Evolutionary conservation across 768 basidiomycete genomes (phyloP), one percentile per base, ranked within the genome.

Genomic region (Fistulinella prunicolor): DNA sequence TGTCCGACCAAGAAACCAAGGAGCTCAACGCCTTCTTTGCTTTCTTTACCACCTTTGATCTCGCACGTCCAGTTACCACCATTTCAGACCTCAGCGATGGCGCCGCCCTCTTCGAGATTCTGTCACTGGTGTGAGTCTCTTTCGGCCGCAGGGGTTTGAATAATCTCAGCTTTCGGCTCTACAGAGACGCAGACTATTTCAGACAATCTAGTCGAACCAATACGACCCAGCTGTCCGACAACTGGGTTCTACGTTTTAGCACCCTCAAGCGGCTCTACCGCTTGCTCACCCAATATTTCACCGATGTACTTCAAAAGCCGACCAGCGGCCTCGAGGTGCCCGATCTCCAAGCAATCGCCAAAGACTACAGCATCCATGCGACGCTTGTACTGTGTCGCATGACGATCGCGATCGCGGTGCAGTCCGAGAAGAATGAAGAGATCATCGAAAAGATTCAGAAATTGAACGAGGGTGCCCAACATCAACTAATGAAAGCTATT

Each of bases 361-460:
- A 92, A 66, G 86, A 88, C 58, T 71, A 81, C 49, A 78, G 81
- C 58, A 64, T 85, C 4, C 54, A 65, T 12, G 86, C 87, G 22
- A 83, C 84, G 3, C 73, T 93, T 23, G 73, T 80, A 17, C 75
- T 94, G 71, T 93, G 89, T 61, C 79, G 88, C 39, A 73, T 94
- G 36, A 84, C 86, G 12, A 84, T 95, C 39, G 89, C 86, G 19
- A 87, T 93, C 55, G 85, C 86, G 1, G 91, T 94, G 9, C 91
- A 94, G 68, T 93, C 89, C 60, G 86, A 89, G 64, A 80, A 80
- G 65, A 94, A 94, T 60, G 83, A 91, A 70, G 81, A 85, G 53
- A 86, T 94, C 55, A 93, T 97, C 51, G 84, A 82, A 63, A 87
- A 82, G 69, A 97, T 97, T 29, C 93, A 94, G 60, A 77, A 79